Evolutionary conservation across 2,329 filamentous ascomycete species (phyloP).

Genomic region (Pseudonectria foliicola): DNA sequence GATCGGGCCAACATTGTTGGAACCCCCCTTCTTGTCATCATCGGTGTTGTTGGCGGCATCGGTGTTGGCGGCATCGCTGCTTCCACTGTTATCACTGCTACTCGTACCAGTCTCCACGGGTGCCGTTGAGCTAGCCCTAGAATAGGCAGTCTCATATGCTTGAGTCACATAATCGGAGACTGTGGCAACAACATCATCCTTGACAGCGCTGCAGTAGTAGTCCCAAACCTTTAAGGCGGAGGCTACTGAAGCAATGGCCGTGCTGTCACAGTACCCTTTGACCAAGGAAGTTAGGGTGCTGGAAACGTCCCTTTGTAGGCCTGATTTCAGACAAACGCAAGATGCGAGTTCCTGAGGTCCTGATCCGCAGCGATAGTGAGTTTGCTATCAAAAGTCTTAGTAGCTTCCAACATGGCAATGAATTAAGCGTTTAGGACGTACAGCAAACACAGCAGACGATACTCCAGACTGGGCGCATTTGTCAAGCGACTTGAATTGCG

Average conservation of each 20-base stretch:
- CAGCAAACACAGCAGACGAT: constrained; percentile 33
- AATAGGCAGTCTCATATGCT: constrained; percentile 11
- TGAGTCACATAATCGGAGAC: constrained; percentile 31
- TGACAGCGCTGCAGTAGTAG: constrained; percentile 44
- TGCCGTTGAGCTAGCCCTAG: constrained; percentile 9
- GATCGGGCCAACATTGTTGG: constrained; percentile 27
- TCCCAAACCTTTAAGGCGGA: constrained; percentile 40
- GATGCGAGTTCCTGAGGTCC: constrained; percentile 45
- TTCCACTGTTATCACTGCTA: background rate
- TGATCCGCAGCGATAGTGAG: constrained; percentile 32
- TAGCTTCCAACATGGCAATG: constrained; percentile 8
- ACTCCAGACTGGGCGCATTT: constrained; percentile 39
- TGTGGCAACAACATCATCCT: constrained; percentile 32
- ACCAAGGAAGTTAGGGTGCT: constrained; percentile 38
- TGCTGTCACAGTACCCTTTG: constrained; percentile 37
- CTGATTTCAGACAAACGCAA: constrained; percentile 44
- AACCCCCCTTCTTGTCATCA: constrained; percentile 4
- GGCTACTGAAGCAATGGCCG: constrained; percentile 35
- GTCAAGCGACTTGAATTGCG: constrained; percentile 37
- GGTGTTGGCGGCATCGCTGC: constrained; percentile 2
- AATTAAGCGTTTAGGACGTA: constrained; percentile 16
- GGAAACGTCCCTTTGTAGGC: constrained; percentile 36
- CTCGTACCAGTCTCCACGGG: constrained; percentile 4
- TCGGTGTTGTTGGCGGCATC: constrained; percentile 5
- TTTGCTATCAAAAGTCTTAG: constrained; percentile 19